Evolutionary conservation across 345 rosid species (phyloP).

Genomic region (Eutrema heterophyllum): DNA sequence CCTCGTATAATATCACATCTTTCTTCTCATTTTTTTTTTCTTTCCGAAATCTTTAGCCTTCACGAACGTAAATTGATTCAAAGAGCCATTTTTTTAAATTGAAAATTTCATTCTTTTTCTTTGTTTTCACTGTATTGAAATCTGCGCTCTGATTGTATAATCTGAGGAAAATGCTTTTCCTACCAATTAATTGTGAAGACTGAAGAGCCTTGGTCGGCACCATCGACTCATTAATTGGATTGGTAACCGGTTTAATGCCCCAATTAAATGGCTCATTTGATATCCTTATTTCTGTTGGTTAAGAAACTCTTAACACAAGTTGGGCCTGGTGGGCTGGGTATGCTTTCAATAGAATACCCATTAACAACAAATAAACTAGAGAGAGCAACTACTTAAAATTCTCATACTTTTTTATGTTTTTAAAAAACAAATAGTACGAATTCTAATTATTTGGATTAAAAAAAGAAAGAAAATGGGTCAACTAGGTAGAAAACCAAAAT

Average conservation of each 20-base stretch:
- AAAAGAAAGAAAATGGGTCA: too few species aligned
- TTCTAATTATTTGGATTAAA: too few species aligned
- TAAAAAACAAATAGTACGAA: too few species aligned
- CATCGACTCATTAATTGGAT: neutral
- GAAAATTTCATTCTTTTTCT: neutral
- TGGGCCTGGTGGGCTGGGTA: neutral
- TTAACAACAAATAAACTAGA: too few species aligned
- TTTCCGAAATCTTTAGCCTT: constrained; percentile 1
- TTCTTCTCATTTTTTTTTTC: neutral
- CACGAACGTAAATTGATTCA: constrained; percentile 14
- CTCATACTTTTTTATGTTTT: too few species aligned
- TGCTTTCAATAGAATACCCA: too few species aligned
- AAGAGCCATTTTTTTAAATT: neutral
- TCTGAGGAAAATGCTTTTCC: neutral
- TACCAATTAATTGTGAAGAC: neutral
- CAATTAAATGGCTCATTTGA: neutral
- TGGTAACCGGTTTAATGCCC: neutral
- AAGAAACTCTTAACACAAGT: neutral
- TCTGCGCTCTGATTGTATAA: neutral
- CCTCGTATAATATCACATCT: constrained; percentile 37
- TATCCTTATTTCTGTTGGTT: too few species aligned
- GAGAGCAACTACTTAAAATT: too few species aligned
- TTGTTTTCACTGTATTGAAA: neutral
- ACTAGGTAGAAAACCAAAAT: too few species aligned
- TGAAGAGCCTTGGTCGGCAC: neutral